Base-by-base conservation (phyloP, 768 basidiomycete species). In the Suillus weaverae region DNA sequence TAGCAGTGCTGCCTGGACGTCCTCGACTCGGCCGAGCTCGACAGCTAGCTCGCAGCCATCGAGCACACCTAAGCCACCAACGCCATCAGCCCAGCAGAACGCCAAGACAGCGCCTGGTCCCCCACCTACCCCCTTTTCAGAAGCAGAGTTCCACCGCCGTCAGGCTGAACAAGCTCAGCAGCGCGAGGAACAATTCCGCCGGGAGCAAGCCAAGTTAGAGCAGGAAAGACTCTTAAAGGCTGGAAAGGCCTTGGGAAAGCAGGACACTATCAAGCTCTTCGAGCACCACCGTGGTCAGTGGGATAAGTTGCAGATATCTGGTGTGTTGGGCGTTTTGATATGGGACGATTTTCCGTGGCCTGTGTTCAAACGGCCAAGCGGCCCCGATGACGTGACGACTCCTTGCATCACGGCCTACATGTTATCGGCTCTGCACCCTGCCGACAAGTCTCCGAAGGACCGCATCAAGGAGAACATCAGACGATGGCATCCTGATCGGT, bases 401-500 rank as follows among this genome's bases (percentile, higher is more conserved):
- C 68, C 74, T 4, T 83, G 81, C 11, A 83, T 92, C 69, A 79
- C 80, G 51, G 84, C 85, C 38, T 92, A 91, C 68, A 81, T 92
- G 70, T 77, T 85, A 63, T 87, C 86, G 18, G 79, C 84, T 13
- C 73, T 84, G 64, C 83, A 85, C 66, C 85, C 87, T 1, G 83
- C 81, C 70, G 68, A 80, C 59, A 85, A 83, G 74, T 78, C 79
- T 55, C 70, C 80, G 59, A 90, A 89, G 77, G 91, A 92, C 69
- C 86, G 90, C 16, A 81, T 92, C 67, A 90, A 87, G 79, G 91
- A 92, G 66, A 85, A 87, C 62, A 82, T 94, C 69, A 83, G 85
- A 74, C 78, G 83, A 67, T 94, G 91, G 91, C 91, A 94, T 75
- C 91, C 92, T 5, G 92, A 94, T 76, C 86, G 89, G 39, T 93